phyloP scores from a whole-genome alignment of 768 basidiomycete species.

The Rhodosporidiobolus odoratus region DNA sequence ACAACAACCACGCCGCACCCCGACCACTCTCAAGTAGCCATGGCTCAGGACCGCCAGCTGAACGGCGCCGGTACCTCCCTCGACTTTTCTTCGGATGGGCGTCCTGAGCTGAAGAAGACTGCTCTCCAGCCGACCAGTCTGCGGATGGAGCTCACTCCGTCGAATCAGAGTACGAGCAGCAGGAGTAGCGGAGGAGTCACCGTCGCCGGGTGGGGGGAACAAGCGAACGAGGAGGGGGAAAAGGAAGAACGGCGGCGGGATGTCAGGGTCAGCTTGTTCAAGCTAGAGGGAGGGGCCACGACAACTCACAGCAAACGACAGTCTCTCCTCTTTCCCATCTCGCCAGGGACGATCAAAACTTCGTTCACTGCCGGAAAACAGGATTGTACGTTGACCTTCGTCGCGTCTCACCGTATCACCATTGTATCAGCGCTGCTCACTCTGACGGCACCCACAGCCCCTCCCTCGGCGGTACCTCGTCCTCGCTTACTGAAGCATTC shows the following conservation, averaged over 20 bases:
- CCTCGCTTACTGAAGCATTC: background rate
- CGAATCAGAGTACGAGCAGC: background rate
- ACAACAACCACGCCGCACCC: no score
- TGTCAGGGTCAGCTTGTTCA: background rate
- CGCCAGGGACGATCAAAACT: no score
- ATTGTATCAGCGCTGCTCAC: background rate
- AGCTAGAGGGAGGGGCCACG: background rate
- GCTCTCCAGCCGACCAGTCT: background rate
- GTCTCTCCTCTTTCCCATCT: background rate
- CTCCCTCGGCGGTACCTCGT: no score
- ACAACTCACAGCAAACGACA: background rate
- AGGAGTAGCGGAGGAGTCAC: constrained; percentile 2
- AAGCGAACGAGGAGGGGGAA: background rate
- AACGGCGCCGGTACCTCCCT: no score
- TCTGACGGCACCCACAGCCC: background rate
- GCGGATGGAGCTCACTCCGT: background rate
- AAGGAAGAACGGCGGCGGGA: background rate
- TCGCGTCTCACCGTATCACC: background rate
- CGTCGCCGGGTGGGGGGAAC: background rate
- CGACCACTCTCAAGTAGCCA: no score
- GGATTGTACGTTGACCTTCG: background rate
- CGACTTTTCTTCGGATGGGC: no score
- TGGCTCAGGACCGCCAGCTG: no score
- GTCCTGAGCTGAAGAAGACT: background rate
- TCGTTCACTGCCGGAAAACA: no score